Evolutionary conservation across 2,329 filamentous ascomycete species (phyloP), one percentile per base, ranked within the genome.

Genomic region (Paraphoma sp.): DNA sequence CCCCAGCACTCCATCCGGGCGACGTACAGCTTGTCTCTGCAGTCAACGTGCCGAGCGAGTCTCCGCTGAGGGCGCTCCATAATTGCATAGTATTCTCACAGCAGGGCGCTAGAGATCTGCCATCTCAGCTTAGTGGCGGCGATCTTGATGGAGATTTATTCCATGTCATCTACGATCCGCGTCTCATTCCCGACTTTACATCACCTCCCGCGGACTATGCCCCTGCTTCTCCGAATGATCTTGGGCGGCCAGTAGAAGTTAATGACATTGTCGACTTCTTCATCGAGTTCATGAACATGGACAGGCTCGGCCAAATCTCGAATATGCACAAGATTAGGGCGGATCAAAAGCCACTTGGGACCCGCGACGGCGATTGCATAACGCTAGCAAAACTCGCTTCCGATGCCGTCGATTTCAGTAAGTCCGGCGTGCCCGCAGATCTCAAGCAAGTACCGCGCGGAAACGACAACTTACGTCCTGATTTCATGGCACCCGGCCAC

Each of bases 121-220:
- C 92, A 0, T 94, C 90, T 58, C 84, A 89, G 73, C 80, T 96
- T 0, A 89, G 89, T 51, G 92, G 92, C 1, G 92, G 92, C 0
- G 92, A 96, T 72, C 82, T 96, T 0, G 92, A 95, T 62, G 92
- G 92, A 0, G 93, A 97, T 71, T 78, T 91, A 0, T 96, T 90
- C 74, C 89, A 92, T 61, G 78, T 96, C 48, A 90, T 96, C 46
- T 95, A 86, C 82, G 91, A 96, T 63, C 64, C 75, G 0, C 69
- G 73, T 0, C 80, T 87, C 0, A 72, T 83, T 1, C 81, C 84
- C 0, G 71, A 68, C 4, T 65, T 55, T 0, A 79, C 76, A 0
- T 86, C 81, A n/a, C 0, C 3, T 1, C 86, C 92, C 0, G 91
- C 92, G 0, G 86, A 92, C 60, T 96, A 96, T 64, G 83, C 86